A percentile compares a stretch with the other conserved stretches of the same genome.
Evolutionary conservation across 805 yeast species (phyloP).

Genomic region (Kodamaea hsintzibuensis): DNA sequence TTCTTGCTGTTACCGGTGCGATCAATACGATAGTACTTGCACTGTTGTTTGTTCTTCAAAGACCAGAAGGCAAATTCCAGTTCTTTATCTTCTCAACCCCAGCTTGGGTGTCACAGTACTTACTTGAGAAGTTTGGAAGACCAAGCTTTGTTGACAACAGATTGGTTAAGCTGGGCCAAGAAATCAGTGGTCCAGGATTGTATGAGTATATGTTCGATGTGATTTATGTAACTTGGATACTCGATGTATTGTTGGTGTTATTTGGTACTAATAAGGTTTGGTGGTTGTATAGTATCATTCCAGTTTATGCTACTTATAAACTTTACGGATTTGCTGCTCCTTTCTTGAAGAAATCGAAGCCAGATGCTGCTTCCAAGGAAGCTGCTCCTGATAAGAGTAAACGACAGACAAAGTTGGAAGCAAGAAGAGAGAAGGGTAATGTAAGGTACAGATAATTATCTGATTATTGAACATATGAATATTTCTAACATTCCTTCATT

Average conservation of each 20-base stretch:
- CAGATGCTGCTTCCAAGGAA: background rate
- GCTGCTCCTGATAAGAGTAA: constrained; percentile 21
- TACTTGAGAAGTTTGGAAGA: constrained; percentile 60
- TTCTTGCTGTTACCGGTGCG: constrained; percentile 39
- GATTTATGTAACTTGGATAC: constrained; percentile 61
- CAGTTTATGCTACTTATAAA: constrained; percentile 53
- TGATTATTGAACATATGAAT: no score
- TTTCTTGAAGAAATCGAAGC: constrained; percentile 12
- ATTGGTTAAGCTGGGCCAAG: constrained; percentile 57
- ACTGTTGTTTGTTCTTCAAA: constrained; percentile 27
- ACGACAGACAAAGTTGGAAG: constrained; percentile 29
- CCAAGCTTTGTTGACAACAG: constrained; percentile 51
- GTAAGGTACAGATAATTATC: constrained; percentile 19
- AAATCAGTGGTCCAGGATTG: constrained; percentile 60
- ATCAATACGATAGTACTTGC: constrained; percentile 35
- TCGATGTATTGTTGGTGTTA: constrained; percentile 53
- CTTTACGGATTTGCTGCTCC: constrained; percentile 36
- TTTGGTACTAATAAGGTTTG: constrained; percentile 62
- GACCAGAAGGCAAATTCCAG: constrained; percentile 49
- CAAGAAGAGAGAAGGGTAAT: constrained; percentile 28
- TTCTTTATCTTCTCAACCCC: constrained; percentile 38
- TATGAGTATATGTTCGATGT: constrained; percentile 74
- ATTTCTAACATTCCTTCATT: no score
- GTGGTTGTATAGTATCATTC: constrained; percentile 53
- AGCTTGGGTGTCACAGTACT: constrained; percentile 46